A percentile compares a stretch with the other conserved stretches of the same genome.
Evolutionary conservation across 2,329 filamentous ascomycete species (phyloP).

Genomic region (Chaetomium sp.): DNA sequence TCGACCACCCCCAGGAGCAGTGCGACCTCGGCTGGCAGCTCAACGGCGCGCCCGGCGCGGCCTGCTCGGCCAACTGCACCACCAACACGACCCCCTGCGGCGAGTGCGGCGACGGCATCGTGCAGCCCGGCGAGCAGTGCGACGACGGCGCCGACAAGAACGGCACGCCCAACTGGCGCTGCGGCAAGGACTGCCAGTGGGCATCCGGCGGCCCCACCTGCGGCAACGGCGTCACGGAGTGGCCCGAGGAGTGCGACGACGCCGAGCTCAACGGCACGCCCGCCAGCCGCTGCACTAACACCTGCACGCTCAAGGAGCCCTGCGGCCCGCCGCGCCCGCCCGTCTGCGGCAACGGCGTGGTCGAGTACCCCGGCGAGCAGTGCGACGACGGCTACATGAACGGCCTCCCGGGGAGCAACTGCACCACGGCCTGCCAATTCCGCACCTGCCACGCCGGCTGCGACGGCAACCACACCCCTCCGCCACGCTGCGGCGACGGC

Average conservation of each 20-base stretch:
- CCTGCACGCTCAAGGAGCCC: slow-evolving; percentile 20
- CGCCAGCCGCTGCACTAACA: slow-evolving; percentile 15
- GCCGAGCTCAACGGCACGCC: slow-evolving; percentile 26
- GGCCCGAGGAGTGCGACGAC: slow-evolving; percentile 30
- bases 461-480: slow-evolving; percentile 2
- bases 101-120: slow-evolving; percentile 26
- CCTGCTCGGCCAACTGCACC: slow-evolving; percentile 27
- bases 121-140: slow-evolving; percentile 29
- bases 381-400: slow-evolving; percentile 28
- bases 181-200: slow-evolving; percentile 24
- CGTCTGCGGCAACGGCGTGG: slow-evolving; percentile 29
- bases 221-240: slow-evolving; percentile 29
- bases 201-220: slow-evolving; percentile 3
- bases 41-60: slow-evolving; percentile 25
- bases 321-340: slow-evolving; percentile 24
- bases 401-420: slow-evolving; percentile 22
- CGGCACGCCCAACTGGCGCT: slow-evolving; percentile 20
- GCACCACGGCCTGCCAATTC: slow-evolving; percentile 22
- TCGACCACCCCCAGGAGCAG: slow-evolving; percentile 20
- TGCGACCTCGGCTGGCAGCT: slow-evolving; percentile 30
- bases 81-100: slow-evolving; percentile 15
- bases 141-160: slow-evolving; percentile 26
- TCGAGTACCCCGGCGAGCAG: slow-evolving; percentile 23
- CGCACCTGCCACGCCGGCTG: background rate
- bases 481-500: slow-evolving; percentile 16